These are phyloP conservation scores for Orbilia javanica DNA, from an alignment of 2,329 filamentous ascomycete genomes.

Conservation along the genomic window DNA sequence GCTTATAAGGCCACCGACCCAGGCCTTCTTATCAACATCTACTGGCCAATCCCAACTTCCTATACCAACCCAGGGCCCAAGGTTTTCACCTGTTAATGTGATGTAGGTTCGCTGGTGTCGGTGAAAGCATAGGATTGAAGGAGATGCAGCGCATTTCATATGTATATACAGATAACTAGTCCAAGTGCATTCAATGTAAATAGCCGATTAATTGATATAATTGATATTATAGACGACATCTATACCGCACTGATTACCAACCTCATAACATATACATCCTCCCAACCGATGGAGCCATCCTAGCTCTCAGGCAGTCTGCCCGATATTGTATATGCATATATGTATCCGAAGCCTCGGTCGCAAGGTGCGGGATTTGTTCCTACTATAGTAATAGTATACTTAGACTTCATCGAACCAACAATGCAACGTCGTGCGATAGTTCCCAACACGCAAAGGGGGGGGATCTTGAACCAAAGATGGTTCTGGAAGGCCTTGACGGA, in stretches of 20 bases:
- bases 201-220: not conserved
- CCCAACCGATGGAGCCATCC: too few species aligned
- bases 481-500: too few species aligned
- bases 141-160: conserved; percentile 8
- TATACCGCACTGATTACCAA: not conserved
- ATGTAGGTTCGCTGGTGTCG: not conserved
- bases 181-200: conserved; percentile 10
- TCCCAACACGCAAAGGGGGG: too few species aligned
- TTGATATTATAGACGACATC: not conserved
- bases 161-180: not conserved
- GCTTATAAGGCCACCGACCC: conserved; percentile 62
- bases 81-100: conserved; percentile 60
- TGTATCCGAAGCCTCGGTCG: too few species aligned
- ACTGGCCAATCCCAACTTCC: conserved; percentile 61
- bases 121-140: not conserved
- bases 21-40: conserved; percentile 61
- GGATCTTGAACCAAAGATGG: too few species aligned
- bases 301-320: too few species aligned
- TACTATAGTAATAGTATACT: too few species aligned
- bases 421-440: too few species aligned
- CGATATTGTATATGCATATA: too few species aligned
- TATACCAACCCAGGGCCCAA: conserved; percentile 66
- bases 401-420: too few species aligned
- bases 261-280: too few species aligned
- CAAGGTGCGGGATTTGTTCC: too few species aligned